Percentiles rank a stretch among this genome's conserved stretches.
Conservation (phyloP, 169 alveolate genomes). For the Plasmodium vivax region DNA sequence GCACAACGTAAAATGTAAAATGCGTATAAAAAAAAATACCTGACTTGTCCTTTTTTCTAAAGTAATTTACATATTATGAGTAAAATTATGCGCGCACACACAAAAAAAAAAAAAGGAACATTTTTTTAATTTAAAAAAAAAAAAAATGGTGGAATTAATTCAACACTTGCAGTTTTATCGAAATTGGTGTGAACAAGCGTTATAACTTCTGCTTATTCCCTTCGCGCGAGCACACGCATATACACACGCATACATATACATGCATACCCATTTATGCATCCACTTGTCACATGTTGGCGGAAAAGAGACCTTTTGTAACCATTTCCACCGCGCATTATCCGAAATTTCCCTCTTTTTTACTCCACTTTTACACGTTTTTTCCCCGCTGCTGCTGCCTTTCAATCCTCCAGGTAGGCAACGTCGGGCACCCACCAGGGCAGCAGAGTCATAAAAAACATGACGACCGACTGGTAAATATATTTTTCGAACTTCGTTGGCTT, state of each 20-base stretch:
- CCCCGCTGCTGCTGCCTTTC: slow-evolving; percentile 14
- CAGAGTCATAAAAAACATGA: slow-evolving; percentile 80
- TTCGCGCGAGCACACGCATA: not conserved
- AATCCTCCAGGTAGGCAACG: slow-evolving; percentile 79
- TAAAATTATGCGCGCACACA: not conserved
- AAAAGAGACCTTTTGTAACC: not conserved
- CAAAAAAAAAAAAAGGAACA: too few species aligned
- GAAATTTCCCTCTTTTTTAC: not conserved
- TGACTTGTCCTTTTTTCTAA: not conserved
- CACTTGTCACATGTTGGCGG: not conserved
- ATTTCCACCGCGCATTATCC: not conserved
- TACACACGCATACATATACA: not conserved
- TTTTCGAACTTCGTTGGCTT: slow-evolving; percentile 75
- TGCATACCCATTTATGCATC: not conserved
- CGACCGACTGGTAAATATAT: slow-evolving; percentile 80
- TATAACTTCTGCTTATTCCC: not conserved
- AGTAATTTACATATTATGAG: not conserved
- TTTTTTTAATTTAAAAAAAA: too few species aligned
- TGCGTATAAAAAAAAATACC: not conserved
- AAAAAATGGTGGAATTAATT: not conserved
- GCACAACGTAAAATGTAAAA: not conserved
- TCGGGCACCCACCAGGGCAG: slow-evolving; percentile 89
- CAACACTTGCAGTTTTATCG: not conserved
- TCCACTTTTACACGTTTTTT: not conserved
- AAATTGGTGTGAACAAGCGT: not conserved